These are phyloP conservation scores for Candida tammaniensis DNA, from an alignment of 805 yeast species.

Conservation along the genomic window DNA sequence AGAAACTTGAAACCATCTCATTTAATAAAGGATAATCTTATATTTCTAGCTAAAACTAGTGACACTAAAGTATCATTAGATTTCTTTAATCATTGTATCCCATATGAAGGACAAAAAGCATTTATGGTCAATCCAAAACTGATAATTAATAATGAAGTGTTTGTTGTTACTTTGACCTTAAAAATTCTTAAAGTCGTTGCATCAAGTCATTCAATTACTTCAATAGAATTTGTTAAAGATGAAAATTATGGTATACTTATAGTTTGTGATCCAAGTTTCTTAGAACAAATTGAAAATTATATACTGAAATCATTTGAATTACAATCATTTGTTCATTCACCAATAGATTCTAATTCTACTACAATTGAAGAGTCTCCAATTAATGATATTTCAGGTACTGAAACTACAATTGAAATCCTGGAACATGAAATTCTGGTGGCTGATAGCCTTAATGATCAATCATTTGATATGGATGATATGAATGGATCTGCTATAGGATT, in stretches of 20 bases:
- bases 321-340: neutral
- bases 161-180: conserved; percentile 30
- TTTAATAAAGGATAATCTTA: conserved; percentile 31
- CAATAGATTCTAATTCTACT: conserved; percentile 5
- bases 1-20: conserved; percentile 27
- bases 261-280: conserved; percentile 24
- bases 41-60: conserved; percentile 28
- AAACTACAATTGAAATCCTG: conserved; percentile 18
- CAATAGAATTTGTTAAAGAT: conserved; percentile 27
- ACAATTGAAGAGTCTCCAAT: conserved; percentile 4
- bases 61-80: conserved; percentile 2
- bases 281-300: conserved; percentile 25
- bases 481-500: conserved; percentile 3
- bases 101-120: conserved; percentile 3
- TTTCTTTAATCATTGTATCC: conserved; percentile 6
- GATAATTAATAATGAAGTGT: conserved; percentile 27
- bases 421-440: conserved; percentile 13
- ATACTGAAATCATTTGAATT: conserved; percentile 13
- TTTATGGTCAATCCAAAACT: conserved; percentile 7
- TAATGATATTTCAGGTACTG: conserved; percentile 14
- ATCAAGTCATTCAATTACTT: conserved; percentile 12
- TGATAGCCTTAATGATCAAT: conserved; percentile 2
- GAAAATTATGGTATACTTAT: conserved; percentile 27
- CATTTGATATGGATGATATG: conserved; percentile 3
- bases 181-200: conserved; percentile 21